These are phyloP conservation scores for Leccinum obscurum DNA, from an alignment of 768 basidiomycete genomes.

Conservation along the genomic window DNA sequence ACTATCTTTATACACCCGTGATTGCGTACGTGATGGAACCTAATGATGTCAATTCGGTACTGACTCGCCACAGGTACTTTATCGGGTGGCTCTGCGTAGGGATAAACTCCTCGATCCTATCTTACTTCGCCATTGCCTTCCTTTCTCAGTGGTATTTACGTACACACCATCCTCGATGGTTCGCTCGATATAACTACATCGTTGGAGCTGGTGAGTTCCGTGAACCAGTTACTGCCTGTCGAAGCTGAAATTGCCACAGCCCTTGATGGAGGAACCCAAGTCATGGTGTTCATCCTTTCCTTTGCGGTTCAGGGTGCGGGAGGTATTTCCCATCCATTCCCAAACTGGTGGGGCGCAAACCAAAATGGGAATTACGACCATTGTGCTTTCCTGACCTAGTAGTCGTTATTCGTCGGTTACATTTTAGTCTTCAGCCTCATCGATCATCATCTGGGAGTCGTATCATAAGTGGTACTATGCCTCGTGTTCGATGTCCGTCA, in stretches of 20 bases:
- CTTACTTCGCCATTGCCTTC: constrained; percentile 52
- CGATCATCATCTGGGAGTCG: not conserved
- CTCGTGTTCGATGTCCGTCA: not conserved
- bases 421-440: not conserved
- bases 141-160: constrained; percentile 62
- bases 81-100: constrained; percentile 50
- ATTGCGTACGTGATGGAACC: constrained; percentile 21
- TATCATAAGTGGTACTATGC: not conserved
- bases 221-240: not conserved
- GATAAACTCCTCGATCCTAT: constrained; percentile 51
- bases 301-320: constrained; percentile 53
- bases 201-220: constrained; percentile 50
- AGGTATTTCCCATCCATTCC: constrained; percentile 49
- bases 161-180: constrained; percentile 62
- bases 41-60: not conserved
- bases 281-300: constrained; percentile 56
- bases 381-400: constrained; percentile 24
- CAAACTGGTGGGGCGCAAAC: constrained; percentile 60
- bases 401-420: not conserved
- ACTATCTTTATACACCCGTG: constrained; percentile 36
- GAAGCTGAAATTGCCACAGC: constrained; percentile 17
- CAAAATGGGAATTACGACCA: constrained; percentile 44
- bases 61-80: constrained; percentile 32
- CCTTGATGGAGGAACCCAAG: constrained; percentile 43
- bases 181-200: constrained; percentile 65